Percentiles rank a stretch among this genome's conserved stretches.
Conservation (phyloP, 495 filamentous ascomycete species). For the Parathielavia hyrcaniae region DNA sequence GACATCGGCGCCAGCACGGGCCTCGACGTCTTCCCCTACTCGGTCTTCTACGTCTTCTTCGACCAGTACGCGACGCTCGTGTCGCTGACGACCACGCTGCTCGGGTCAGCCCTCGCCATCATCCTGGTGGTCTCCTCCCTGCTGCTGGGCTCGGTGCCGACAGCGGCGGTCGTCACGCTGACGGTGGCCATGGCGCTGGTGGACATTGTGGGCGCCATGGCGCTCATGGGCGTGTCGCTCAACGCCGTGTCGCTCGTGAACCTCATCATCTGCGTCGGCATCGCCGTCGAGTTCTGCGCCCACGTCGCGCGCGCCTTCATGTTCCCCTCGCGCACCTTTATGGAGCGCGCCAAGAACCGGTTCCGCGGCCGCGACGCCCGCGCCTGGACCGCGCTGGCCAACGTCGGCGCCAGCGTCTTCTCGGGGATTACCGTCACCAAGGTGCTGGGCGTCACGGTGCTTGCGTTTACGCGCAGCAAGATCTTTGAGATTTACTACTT, state of each 20-base stretch:
- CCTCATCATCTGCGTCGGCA: constrained; percentile 91
- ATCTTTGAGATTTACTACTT: constrained; percentile 99
- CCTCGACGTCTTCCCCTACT: constrained; percentile 86
- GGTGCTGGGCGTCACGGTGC: constrained; percentile 80
- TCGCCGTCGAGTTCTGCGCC: constrained; percentile 94
- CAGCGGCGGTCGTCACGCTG: constrained; percentile 70
- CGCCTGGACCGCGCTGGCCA: constrained; percentile 85
- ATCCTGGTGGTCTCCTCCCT: constrained; percentile 71
- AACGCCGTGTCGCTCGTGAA: constrained; percentile 98
- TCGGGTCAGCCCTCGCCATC: constrained; percentile 74
- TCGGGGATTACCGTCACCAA: constrained; percentile 96
- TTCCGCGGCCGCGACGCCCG: constrained; percentile 75
- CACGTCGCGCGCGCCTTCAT: constrained; percentile 94
- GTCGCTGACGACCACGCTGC: constrained; percentile 64
- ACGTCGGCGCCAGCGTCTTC: constrained; percentile 90
- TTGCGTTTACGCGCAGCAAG: constrained; percentile 93
- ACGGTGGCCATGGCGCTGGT: constrained; percentile 89
- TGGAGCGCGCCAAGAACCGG: constrained; percentile 63
- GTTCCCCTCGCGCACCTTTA: constrained; percentile 71
- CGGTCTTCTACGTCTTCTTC: constrained; percentile 97
- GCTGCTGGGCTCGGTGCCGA: constrained; percentile 77
- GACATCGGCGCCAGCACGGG: constrained; percentile 60
- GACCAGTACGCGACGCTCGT: constrained; percentile 91
- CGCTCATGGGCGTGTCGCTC: constrained; percentile 76
- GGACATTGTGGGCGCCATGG: constrained; percentile 95